phyloP scores from a whole-genome alignment of 2,329 filamentous ascomycete species.

The Nothopassalora personata region DNA sequence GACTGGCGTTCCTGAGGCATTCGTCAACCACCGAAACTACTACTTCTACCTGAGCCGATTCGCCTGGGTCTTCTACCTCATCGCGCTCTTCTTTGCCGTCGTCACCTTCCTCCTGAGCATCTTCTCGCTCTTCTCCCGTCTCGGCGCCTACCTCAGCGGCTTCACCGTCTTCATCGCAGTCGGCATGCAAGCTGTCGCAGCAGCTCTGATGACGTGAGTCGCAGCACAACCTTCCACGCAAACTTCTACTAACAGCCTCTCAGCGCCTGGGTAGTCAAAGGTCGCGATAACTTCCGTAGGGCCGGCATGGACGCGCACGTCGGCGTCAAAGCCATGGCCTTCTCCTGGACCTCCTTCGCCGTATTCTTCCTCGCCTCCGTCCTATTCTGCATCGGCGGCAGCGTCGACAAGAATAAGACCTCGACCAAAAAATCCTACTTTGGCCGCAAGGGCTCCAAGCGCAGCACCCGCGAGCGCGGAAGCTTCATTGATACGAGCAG shows the following conservation, averaged over 20 bases:
- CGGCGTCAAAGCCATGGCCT: slow-evolving; percentile 66
- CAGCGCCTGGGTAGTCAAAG: slow-evolving; percentile 63
- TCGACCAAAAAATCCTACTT: slow-evolving; percentile 38
- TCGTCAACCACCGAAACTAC: slow-evolving; percentile 54
- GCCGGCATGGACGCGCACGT: slow-evolving; percentile 55
- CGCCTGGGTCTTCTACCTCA: slow-evolving; percentile 85
- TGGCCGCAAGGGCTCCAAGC: slow-evolving; percentile 46
- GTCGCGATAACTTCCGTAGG: slow-evolving; percentile 59
- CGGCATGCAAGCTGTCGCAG: slow-evolving; percentile 64
- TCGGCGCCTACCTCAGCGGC: slow-evolving; percentile 63
- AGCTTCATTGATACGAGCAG: slow-evolving; percentile 53
- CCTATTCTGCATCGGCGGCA: slow-evolving; percentile 61
- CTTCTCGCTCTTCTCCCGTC: slow-evolving; percentile 64
- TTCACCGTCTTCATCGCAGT: slow-evolving; percentile 55
- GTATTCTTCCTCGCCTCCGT: slow-evolving; percentile 61
- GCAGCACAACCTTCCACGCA: not conserved
- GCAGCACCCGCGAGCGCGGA: slow-evolving; percentile 45
- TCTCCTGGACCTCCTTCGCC: slow-evolving; percentile 68
- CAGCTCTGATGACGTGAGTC: slow-evolving; percentile 70
- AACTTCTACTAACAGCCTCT: slow-evolving; percentile 19
- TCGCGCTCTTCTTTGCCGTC: slow-evolving; percentile 73
- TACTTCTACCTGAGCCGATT: slow-evolving; percentile 88
- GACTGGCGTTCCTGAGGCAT: slow-evolving; percentile 48
- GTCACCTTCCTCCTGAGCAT: slow-evolving; percentile 63
- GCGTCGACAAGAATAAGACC: slow-evolving; percentile 43